Evolutionary conservation across 2,329 filamentous ascomycete genomes (phyloP).

Genomic region (Cladosporium colombiae): DNA sequence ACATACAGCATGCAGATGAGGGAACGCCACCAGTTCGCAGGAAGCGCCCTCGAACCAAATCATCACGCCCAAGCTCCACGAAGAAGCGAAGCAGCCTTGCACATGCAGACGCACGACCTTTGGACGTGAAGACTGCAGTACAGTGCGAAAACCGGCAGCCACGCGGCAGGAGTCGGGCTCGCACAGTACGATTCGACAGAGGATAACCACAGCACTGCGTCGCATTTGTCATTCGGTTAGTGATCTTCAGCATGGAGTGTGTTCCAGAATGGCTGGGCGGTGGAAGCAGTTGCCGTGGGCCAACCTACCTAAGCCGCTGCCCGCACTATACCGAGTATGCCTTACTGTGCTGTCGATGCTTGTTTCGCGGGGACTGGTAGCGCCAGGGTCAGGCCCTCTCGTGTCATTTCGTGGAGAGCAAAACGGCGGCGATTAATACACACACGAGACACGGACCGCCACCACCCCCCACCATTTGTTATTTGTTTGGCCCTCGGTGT

Average conservation of each 20-base stretch:
- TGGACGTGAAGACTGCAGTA: neutral
- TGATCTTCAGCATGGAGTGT: neutral
- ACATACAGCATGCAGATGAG: neutral
- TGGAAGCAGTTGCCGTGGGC: neutral
- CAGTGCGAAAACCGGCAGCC: neutral
- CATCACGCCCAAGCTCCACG: neutral
- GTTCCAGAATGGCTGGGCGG: conserved; percentile 7
- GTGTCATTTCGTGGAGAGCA: neutral
- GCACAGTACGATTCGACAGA: neutral
- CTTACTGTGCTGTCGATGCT: neutral
- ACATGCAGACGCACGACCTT: neutral
- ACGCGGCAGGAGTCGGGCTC: neutral
- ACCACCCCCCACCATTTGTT: neutral
- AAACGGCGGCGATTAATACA: neutral
- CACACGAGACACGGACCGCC: neutral
- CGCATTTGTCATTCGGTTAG: conserved; percentile 5
- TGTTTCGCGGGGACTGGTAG: conserved; percentile 3
- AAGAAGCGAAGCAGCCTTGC: neutral
- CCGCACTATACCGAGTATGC: neutral
- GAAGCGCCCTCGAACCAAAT: neutral
- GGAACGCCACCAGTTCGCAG: conserved; percentile 2
- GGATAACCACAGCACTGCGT: neutral
- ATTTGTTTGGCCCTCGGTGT: neutral
- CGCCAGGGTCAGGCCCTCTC: conserved; percentile 2
- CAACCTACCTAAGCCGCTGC: neutral